Conservation (phyloP, 1,284 basidiomycete genomes). For the Melampsora occidentalis region DNA sequence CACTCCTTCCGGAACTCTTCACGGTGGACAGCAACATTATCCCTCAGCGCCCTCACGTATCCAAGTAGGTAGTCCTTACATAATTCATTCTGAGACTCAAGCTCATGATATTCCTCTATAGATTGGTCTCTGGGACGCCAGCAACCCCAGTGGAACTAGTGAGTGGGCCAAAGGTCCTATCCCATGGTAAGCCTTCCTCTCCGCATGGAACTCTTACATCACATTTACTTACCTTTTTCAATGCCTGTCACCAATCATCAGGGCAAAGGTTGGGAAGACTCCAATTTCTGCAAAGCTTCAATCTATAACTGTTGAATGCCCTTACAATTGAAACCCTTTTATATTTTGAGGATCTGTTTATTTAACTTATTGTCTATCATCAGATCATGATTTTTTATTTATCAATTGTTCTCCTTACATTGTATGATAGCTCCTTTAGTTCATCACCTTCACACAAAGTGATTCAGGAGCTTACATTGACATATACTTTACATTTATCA, state of each 20-base stretch:
- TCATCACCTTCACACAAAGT: no score
- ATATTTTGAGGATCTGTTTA: no score
- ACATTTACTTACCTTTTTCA: background rate
- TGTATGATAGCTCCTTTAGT: no score
- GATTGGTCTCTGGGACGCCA: conserved; percentile 43
- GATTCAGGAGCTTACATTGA: no score
- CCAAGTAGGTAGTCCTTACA: conserved; percentile 15
- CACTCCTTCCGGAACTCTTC: conserved; percentile 29
- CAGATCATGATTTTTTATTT: no score
- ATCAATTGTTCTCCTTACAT: no score
- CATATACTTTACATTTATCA: no score
- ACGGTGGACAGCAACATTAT: conserved; percentile 27
- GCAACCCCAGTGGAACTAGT: conserved; percentile 38
- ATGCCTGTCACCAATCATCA: background rate
- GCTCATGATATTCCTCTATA: background rate
- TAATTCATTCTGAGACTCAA: background rate
- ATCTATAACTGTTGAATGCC: conserved; percentile 34
- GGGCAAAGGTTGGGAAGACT: conserved; percentile 10
- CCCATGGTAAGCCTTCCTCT: conserved; percentile 23
- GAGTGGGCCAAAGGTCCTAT: conserved; percentile 42
- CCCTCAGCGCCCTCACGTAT: conserved; percentile 37
- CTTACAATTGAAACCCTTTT: conserved; percentile 9
- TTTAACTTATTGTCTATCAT: no score
- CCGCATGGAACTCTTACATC: background rate
- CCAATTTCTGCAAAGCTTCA: conserved; percentile 21